phyloP scores from a whole-genome alignment of 768 basidiomycete genomes.

The Trametes sanguinea region DNA sequence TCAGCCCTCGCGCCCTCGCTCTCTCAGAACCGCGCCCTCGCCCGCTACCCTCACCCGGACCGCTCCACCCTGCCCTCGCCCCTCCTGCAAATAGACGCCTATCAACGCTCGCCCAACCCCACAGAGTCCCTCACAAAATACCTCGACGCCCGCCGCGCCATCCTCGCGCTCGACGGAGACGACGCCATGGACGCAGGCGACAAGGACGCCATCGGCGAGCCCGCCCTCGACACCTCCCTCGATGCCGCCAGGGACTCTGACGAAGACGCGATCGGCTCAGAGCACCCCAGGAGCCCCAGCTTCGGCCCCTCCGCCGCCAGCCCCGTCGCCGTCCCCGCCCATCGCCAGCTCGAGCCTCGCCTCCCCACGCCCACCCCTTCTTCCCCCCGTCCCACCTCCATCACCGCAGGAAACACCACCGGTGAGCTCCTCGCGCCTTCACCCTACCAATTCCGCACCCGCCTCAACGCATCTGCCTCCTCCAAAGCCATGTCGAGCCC shows the following conservation, averaged over 20 bases:
- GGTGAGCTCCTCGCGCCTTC: conserved; percentile 15
- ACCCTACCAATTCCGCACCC: conserved; percentile 14
- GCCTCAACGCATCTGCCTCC: conserved; percentile 3
- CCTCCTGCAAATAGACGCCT: conserved; percentile 24
- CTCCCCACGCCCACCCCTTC: conserved; percentile 10
- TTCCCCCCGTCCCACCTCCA: conserved; percentile 12
- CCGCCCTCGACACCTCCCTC: conserved; percentile 10
- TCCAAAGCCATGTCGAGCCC: conserved; percentile 16
- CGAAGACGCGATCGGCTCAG: conserved; percentile 24
- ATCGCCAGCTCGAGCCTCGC: conserved; percentile 13
- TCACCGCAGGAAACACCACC: conserved; percentile 20
- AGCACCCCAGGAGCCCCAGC: conserved; percentile 24
- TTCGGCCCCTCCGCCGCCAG: conserved; percentile 15
- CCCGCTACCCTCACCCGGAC: conserved; percentile 16
- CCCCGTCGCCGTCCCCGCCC: conserved; percentile 7
- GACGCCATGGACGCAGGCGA: conserved; percentile 16
- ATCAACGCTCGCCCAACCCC: conserved; percentile 9
- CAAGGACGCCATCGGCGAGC: conserved; percentile 22
- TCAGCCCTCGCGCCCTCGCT: conserved; percentile 10
- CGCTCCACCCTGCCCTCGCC: conserved; percentile 21
- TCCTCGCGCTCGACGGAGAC: conserved; percentile 16
- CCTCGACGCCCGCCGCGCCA: conserved; percentile 19
- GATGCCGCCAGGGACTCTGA: conserved; percentile 22
- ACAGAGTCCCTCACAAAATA: conserved; percentile 19
- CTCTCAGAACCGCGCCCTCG: conserved; percentile 16